Conservation (phyloP, 2,329 filamentous ascomycete species). For the Diplodia scrobiculata region DNA sequence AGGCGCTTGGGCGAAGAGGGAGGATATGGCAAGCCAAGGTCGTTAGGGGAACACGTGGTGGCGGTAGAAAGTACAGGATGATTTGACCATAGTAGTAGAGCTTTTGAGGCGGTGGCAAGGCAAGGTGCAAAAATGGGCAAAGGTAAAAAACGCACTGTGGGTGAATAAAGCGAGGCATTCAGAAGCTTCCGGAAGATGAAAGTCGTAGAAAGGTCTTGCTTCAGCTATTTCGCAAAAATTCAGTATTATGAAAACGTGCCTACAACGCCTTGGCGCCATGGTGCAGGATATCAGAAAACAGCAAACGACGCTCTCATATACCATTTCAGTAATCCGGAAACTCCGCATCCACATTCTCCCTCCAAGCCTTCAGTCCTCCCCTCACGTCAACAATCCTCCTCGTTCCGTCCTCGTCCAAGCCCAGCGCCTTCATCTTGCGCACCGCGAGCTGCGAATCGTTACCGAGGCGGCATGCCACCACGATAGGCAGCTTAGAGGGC, state of each 20-base stretch:
- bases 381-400: constrained; percentile 69
- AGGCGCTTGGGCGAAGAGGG: neutral
- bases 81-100: no score
- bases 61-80: neutral
- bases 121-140: neutral
- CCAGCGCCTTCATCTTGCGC: constrained; percentile 64
- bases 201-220: neutral
- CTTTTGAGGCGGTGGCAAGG: neutral
- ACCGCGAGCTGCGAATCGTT: constrained; percentile 77
- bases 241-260: neutral
- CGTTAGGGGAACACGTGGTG: neutral
- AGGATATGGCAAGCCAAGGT: neutral
- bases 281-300: neutral
- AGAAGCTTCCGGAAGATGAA: no score
- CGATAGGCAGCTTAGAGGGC: constrained; percentile 59
- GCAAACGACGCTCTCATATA: neutral
- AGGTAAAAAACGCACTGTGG: neutral
- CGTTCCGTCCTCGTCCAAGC: constrained; percentile 49
- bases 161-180: neutral
- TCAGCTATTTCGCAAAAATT: neutral
- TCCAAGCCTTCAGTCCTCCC: constrained; percentile 75
- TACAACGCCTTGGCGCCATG: neutral
- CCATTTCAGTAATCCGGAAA: constrained; percentile 60
- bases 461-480: constrained; percentile 72
- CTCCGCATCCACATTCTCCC: constrained; percentile 62